These are phyloP conservation scores for Saccharomyces kudriavzevii DNA, from an alignment of 805 yeast species.

Conservation along the genomic window DNA sequence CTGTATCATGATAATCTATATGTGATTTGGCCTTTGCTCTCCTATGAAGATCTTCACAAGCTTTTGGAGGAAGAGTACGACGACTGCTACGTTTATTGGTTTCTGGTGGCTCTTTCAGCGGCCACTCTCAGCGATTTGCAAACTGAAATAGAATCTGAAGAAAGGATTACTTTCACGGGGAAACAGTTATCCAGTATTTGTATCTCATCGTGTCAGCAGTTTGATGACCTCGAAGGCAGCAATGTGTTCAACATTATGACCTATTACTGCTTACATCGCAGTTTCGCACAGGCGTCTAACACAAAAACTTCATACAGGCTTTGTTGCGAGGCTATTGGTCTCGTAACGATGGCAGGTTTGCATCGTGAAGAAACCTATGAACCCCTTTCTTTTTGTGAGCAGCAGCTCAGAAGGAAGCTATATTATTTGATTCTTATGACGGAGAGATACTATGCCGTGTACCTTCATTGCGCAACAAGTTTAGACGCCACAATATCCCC, in stretches of 20 bases:
- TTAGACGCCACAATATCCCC: neutral
- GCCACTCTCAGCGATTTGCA: constrained; percentile 42
- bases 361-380: neutral
- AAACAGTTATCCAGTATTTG: constrained; percentile 50
- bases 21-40: neutral
- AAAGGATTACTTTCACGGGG: constrained; percentile 68
- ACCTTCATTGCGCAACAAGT: neutral
- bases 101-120: neutral
- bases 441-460: neutral
- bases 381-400: neutral
- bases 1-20: neutral
- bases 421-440: neutral
- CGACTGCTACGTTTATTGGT: neutral
- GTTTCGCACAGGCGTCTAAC: neutral
- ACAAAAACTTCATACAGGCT: neutral
- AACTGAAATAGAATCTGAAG: constrained; percentile 67
- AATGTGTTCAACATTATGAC: neutral
- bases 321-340: neutral
- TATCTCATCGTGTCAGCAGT: constrained; percentile 90
- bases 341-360: neutral
- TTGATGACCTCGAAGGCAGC: constrained; percentile 44
- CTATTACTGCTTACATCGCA: neutral
- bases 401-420: neutral
- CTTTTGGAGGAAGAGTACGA: neutral
- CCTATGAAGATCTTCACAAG: neutral